These are phyloP conservation scores for Penicillium sp. DNA, from an alignment of 2,329 filamentous ascomycete species.

Conservation along the genomic window DNA sequence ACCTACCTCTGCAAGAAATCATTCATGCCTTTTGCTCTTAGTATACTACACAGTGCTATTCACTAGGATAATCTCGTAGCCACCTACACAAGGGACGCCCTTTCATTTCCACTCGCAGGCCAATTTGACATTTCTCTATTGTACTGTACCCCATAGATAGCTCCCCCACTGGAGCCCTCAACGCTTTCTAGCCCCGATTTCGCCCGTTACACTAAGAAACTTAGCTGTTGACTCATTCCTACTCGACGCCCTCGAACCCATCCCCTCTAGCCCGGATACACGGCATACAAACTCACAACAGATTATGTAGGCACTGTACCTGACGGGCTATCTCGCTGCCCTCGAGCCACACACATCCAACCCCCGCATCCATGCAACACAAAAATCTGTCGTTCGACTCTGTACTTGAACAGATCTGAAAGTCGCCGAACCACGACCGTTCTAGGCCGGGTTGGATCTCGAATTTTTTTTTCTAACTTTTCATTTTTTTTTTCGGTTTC, in stretches of 20 bases:
- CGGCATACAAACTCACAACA: background rate
- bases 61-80: background rate
- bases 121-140: background rate
- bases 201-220: background rate
- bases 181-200: background rate
- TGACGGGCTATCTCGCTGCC: background rate
- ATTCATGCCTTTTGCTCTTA: background rate
- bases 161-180: background rate
- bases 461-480: background rate
- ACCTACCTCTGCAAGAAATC: too few species aligned
- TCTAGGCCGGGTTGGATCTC: slow-evolving; percentile 14
- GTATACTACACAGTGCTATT: background rate
- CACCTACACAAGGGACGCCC: background rate
- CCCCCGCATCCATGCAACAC: slow-evolving; percentile 3
- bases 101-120: background rate
- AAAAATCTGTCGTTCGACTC: background rate
- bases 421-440: slow-evolving; percentile 10
- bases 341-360: background rate
- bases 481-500: background rate
- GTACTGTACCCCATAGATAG: background rate
- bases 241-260: background rate
- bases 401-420: slow-evolving; percentile 22
- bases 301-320: background rate
- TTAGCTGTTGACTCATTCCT: background rate
- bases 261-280: background rate